Evolutionary conservation across 306 rosid species (phyloP).

Genomic region (Rosa multiflora): DNA sequence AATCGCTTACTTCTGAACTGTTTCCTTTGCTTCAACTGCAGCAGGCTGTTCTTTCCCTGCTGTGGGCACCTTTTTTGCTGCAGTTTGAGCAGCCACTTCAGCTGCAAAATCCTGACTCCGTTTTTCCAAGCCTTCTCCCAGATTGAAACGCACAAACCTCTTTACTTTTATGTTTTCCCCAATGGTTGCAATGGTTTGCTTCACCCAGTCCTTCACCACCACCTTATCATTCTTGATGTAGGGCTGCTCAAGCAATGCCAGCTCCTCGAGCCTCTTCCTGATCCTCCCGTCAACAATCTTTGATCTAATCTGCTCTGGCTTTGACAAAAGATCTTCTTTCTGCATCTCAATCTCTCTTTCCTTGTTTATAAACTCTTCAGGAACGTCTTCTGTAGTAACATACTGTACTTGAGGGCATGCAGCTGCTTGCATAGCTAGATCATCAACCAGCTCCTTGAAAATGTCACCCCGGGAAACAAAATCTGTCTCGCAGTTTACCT

Average conservation of each 20-base stretch:
- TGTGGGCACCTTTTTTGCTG: slow-evolving; percentile 53
- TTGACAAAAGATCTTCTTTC: slow-evolving; percentile 89
- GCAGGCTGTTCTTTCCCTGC: slow-evolving; percentile 55
- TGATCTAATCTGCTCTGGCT: slow-evolving; percentile 91
- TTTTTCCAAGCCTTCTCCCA: slow-evolving; percentile 98
- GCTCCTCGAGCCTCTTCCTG: slow-evolving; percentile 86
- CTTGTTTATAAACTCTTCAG: slow-evolving; percentile 66
- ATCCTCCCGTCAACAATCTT: slow-evolving; percentile 95
- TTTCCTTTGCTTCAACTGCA: slow-evolving; percentile 52
- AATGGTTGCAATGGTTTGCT: slow-evolving; percentile 90
- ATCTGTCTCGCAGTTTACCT: slow-evolving; percentile 97
- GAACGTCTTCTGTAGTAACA: slow-evolving; percentile 76
- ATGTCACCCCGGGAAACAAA: slow-evolving; percentile 94
- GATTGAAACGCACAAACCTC: slow-evolving; percentile 89
- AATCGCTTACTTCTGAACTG: slow-evolving; percentile 62
- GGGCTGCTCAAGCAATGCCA: slow-evolving; percentile 94
- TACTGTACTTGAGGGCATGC: slow-evolving; percentile 93
- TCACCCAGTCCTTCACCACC: slow-evolving; percentile 79
- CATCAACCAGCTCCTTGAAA: slow-evolving; percentile 93
- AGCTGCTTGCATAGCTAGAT: slow-evolving; percentile 97
- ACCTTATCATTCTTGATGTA: slow-evolving; percentile 89
- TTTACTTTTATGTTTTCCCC: slow-evolving; percentile 96
- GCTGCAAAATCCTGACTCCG: slow-evolving; percentile 98
- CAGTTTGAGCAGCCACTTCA: slow-evolving; percentile 98
- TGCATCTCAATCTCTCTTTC: slow-evolving; percentile 96